Conservation (phyloP, 2,329 filamentous ascomycete genomes). For the Beauveria scarabaeidicola region DNA sequence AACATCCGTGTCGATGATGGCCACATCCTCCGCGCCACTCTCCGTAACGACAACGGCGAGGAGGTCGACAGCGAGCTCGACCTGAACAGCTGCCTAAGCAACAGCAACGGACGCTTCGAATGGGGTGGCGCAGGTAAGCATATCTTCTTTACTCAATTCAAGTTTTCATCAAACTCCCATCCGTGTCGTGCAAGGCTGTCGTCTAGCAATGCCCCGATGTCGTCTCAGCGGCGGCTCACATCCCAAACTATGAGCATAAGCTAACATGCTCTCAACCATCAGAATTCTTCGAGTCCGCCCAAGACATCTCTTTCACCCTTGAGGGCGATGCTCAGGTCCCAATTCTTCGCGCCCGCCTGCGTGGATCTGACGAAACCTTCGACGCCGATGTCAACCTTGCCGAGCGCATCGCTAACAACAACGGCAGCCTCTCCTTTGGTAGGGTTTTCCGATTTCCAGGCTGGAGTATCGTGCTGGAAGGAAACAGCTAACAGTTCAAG, state of each 20-base stretch:
- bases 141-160: not conserved
- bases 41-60: slow-evolving; percentile 31
- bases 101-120: slow-evolving; percentile 38
- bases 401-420: slow-evolving; percentile 44
- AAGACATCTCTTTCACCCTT: slow-evolving; percentile 37
- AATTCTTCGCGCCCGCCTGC: slow-evolving; percentile 43
- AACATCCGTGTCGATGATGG: slow-evolving; percentile 41
- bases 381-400: slow-evolving; percentile 44
- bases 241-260: not conserved
- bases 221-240: not conserved
- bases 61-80: slow-evolving; percentile 32
- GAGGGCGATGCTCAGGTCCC: slow-evolving; percentile 43
- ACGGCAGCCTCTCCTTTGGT: slow-evolving; percentile 36
- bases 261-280: not conserved
- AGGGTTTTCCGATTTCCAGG: slow-evolving; percentile 10
- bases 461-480: too few relatives aligned
- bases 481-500: too few relatives aligned
- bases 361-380: slow-evolving; percentile 32
- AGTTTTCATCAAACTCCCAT: not conserved
- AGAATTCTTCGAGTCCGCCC: slow-evolving; percentile 38
- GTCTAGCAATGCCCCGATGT: too few relatives aligned
- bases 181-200: not conserved
- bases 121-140: slow-evolving; percentile 32
- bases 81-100: slow-evolving; percentile 43
- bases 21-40: slow-evolving; percentile 35